Base-by-base conservation (phyloP, 164 flowering plant species). In the Macadamia tetraphylla region DNA sequence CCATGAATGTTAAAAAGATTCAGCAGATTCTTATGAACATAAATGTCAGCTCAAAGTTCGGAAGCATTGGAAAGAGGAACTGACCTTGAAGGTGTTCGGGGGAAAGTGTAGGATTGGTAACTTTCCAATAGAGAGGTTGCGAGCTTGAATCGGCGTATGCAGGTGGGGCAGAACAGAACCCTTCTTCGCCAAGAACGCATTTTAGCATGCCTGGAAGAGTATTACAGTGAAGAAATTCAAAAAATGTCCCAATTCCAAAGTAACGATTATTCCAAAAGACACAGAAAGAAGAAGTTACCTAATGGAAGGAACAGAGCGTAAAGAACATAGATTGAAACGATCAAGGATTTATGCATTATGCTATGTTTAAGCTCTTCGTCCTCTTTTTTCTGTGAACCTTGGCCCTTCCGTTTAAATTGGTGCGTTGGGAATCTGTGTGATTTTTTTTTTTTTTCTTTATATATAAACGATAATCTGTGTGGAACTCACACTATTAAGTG, bases 81-180 rank as follows among this genome's bases (percentile, higher is more conserved):
- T 53, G 15, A 91, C 98, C 98, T 86, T 80, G 85, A 48, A 92
- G 93, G 75, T 90, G 94, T 51, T 76, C 69, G 64, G 98, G 97
- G 29, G 96, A 79, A 15, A 94, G 90, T 0, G 98, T 94, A 31
- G 98, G 98, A 69, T 90, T 85, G 1, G 85, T 85, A 64, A 85
- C 97, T 80, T 90, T 94, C 83, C 78, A 83, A 69, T 94, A 94
- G 49, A 86, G 71, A 58, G 84, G 83, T 32, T 75, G 67, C 23
- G 84, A 76, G 35, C 52, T 64, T n/a, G 81, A 68, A 18, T 63
- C 77, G 11, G 72, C 4, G 10, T 63, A 58, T 44, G 62, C 49
- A 10, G 80, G 59, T 62, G 88, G 83, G 2, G 86, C 85, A 14
- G 94, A 81, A 72, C 98, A 93, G 71, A 84, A 88, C 63, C 92